phyloP scores from a whole-genome alignment of 768 basidiomycete species.

The Kwoniella mangroviensis region DNA sequence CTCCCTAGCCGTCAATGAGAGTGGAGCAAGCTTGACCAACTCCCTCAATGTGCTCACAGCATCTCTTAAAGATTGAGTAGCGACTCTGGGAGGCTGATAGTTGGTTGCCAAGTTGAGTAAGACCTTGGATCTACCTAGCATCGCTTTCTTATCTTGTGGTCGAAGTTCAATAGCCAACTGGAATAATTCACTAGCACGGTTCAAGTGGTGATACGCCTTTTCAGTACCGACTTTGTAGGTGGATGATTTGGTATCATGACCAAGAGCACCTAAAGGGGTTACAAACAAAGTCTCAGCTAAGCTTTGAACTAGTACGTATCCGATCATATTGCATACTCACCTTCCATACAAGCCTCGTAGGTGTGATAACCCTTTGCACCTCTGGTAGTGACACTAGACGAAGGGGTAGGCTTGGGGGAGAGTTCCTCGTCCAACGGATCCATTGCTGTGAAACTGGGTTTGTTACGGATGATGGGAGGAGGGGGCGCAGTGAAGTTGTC shows the following conservation, averaged over 20 bases:
- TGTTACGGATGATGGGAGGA: constrained; percentile 8
- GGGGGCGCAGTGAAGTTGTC: constrained; percentile 15
- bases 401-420: constrained; percentile 14
- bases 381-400: constrained; percentile 17
- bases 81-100: constrained; percentile 47
- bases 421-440: constrained; percentile 22
- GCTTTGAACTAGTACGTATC: neutral
- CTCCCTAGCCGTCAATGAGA: constrained; percentile 44
- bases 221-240: constrained; percentile 52
- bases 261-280: constrained; percentile 40
- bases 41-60: constrained; percentile 38
- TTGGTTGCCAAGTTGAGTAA: constrained; percentile 47
- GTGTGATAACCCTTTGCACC: constrained; percentile 32
- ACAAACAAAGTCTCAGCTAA: neutral
- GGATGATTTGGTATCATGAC: constrained; percentile 50
- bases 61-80: constrained; percentile 40
- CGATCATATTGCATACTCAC: constrained; percentile 30
- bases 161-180: constrained; percentile 38
- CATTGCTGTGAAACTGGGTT: constrained; percentile 21
- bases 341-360: constrained; percentile 52
- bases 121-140: constrained; percentile 48
- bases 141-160: constrained; percentile 40
- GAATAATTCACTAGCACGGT: constrained; percentile 53
- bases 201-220: constrained; percentile 55
- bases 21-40: constrained; percentile 40